These are phyloP conservation scores for Neurospora pannonica DNA, from an alignment of 495 filamentous ascomycete genomes.

Conservation along the genomic window DNA sequence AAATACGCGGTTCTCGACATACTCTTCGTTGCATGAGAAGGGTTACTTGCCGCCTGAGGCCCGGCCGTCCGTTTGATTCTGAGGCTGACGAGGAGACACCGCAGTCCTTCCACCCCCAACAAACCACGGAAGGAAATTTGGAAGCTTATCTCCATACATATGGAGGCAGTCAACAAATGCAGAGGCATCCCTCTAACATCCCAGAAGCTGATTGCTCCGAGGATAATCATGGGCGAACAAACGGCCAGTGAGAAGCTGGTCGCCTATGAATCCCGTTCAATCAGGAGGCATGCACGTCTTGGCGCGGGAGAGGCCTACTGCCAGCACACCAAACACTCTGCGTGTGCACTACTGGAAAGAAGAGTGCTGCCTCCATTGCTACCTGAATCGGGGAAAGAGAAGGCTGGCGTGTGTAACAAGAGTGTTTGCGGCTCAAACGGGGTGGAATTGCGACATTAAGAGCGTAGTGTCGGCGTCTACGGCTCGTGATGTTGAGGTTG, in stretches of 20 bases:
- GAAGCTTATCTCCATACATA: background rate
- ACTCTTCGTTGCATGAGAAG: background rate
- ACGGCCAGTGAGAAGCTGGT: background rate
- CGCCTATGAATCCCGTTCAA: background rate
- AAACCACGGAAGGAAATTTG: background rate
- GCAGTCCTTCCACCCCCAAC: background rate
- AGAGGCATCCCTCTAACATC: background rate
- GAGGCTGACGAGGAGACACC: background rate
- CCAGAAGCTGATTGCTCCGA: background rate
- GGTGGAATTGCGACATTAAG: background rate
- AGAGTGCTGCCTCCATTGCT: background rate
- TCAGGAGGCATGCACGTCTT: background rate
- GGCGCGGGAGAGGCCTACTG: background rate
- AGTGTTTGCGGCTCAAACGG: background rate
- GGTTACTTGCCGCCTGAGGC: background rate
- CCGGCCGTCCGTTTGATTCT: background rate
- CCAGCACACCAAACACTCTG: background rate
- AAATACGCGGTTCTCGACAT: background rate
- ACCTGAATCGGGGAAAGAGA: background rate
- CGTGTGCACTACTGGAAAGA: background rate
- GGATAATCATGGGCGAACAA: background rate
- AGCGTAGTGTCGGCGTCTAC: background rate
- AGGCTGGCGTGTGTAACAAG: background rate
- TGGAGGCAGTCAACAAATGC: background rate
- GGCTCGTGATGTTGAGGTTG: background rate